Evolutionary conservation across 148 eudicot species (phyloP).

Genomic region (Salicornia ramosissima): DNA sequence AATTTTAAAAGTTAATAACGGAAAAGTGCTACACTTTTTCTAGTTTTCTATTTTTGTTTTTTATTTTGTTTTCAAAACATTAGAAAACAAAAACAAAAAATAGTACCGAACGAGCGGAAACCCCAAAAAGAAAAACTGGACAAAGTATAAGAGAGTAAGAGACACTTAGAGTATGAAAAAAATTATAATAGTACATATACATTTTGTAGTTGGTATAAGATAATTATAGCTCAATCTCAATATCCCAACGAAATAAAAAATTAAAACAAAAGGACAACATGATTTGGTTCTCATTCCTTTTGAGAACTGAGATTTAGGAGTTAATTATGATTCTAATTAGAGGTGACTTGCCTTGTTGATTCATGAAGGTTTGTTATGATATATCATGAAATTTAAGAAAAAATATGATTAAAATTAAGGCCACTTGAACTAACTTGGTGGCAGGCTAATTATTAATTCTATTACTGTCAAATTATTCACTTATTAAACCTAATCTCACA

Average conservation of each 20-base stretch:
- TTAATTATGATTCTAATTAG: background rate
- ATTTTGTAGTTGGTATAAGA: too few species aligned
- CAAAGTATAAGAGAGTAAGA: too few species aligned
- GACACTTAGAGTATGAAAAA: too few species aligned
- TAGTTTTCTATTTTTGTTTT: too few species aligned
- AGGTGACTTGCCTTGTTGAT: background rate
- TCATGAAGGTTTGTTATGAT: background rate
- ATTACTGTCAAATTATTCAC: background rate
- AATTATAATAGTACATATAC: background rate
- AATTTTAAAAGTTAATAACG: too few species aligned
- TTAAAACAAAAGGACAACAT: background rate
- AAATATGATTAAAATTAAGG: conserved; percentile 1
- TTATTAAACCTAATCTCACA: conserved; percentile 9
- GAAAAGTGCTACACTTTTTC: too few species aligned
- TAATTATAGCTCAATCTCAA: background rate
- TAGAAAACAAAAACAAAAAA: too few species aligned
- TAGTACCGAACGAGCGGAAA: too few species aligned
- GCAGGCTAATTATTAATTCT: background rate
- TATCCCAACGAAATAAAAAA: too few species aligned
- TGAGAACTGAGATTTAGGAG: background rate
- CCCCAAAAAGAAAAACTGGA: too few species aligned
- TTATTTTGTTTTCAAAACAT: too few species aligned
- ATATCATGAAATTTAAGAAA: background rate
- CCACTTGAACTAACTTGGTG: background rate
- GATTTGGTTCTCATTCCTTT: background rate